A percentile compares a stretch with the other conserved stretches of the same genome.
phyloP scores from a whole-genome alignment of 352 stramenopile species.

The Peronosclerospora sorghi region DNA sequence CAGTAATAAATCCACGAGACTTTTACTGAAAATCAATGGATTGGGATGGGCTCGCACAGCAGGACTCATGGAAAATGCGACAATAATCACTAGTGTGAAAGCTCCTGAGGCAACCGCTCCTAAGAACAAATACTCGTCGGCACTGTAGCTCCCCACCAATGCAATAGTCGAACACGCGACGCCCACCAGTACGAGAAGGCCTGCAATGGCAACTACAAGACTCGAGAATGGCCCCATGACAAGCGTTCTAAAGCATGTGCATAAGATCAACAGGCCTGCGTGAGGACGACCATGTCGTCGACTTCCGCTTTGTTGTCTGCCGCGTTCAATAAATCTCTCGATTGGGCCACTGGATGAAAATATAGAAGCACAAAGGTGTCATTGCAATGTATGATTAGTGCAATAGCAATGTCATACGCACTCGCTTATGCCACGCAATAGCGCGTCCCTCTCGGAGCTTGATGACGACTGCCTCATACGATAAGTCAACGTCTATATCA shows the following conservation, averaged over 20 bases:
- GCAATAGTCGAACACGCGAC: slow-evolving; percentile 28
- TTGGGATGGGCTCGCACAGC: slow-evolving; percentile 63
- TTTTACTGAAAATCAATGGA: slow-evolving; percentile 82
- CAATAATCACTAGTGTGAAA: slow-evolving; percentile 67
- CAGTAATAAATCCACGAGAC: slow-evolving; percentile 64
- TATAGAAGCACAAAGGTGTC: not conserved
- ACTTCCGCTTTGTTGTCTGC: slow-evolving; percentile 1
- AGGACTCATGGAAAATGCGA: slow-evolving; percentile 50
- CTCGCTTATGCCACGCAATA: slow-evolving; percentile 23
- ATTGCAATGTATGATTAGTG: not conserved
- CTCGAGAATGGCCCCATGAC: slow-evolving; percentile 14
- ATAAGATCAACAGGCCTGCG: slow-evolving; percentile 7
- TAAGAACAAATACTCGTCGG: slow-evolving; percentile 58
- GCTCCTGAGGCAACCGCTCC: slow-evolving; percentile 53
- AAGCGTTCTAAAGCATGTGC: slow-evolving; percentile 15
- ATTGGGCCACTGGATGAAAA: slow-evolving; percentile 18
- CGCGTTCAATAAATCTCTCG: slow-evolving; percentile 27
- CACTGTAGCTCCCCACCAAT: slow-evolving; percentile 22
- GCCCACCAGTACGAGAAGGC: slow-evolving; percentile 27
- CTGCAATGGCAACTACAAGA: slow-evolving; percentile 24
- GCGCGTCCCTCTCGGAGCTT: slow-evolving; percentile 16
- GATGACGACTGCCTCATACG: slow-evolving; percentile 12
- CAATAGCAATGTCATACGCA: slow-evolving; percentile 9
- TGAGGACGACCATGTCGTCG: slow-evolving; percentile 3
- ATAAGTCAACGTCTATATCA: not conserved